Percentiles rank a stretch among this genome's conserved stretches.
These are phyloP conservation scores for Colletotrichum aenigma DNA, from an alignment of 2,329 filamentous ascomycete species.

Conservation along the genomic window DNA sequence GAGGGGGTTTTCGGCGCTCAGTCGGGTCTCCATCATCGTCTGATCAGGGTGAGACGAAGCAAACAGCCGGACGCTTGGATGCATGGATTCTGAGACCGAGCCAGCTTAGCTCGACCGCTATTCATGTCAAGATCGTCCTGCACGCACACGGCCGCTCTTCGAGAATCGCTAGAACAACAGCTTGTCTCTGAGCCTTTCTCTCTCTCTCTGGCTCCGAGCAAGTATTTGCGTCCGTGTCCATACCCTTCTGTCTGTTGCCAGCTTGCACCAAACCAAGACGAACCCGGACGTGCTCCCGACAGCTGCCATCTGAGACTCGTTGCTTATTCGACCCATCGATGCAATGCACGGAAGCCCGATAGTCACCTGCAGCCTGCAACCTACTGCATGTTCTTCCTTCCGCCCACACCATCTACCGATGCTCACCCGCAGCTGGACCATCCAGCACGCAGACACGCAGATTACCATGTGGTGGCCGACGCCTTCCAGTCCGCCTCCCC, in stretches of 20 bases:
- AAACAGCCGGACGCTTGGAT: background rate
- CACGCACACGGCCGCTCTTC: background rate
- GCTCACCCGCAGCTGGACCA: background rate
- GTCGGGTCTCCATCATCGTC: background rate
- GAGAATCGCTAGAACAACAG: slow-evolving; percentile 13
- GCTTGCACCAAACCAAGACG: background rate
- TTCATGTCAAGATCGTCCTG: slow-evolving; percentile 3
- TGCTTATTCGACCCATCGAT: background rate
- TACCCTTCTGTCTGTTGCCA: background rate
- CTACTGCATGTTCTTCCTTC: background rate
- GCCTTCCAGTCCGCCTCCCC: background rate
- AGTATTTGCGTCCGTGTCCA: background rate
- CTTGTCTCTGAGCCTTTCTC: background rate
- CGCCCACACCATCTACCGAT: background rate
- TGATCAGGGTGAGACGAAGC: background rate
- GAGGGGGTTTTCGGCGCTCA: background rate
- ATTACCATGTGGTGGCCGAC: background rate
- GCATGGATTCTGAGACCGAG: slow-evolving; percentile 5
- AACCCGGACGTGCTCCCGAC: background rate
- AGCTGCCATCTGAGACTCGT: background rate
- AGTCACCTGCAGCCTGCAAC: background rate
- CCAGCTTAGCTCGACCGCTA: slow-evolving; percentile 5
- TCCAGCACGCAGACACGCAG: background rate
- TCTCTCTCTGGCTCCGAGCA: background rate
- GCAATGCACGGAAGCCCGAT: background rate